Percentiles rank a stretch among this genome's conserved stretches.
Conservation (phyloP, 2,329 filamentous ascomycete genomes). For the Cadophora malorum region DNA sequence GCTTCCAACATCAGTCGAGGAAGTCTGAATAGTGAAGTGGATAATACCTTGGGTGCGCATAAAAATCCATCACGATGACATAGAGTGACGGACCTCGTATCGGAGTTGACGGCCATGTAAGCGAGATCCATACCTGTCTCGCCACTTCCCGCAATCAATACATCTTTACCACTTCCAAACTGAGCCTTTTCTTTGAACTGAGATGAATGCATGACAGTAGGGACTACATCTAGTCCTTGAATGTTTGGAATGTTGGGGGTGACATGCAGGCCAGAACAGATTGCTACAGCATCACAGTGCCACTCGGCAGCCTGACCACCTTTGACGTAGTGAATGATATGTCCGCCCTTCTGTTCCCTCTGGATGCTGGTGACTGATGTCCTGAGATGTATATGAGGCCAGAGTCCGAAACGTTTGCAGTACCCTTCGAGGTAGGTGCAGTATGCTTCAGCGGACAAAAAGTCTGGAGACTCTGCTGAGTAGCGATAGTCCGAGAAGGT, state of each 20-base stretch:
- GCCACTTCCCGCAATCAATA: constrained; percentile 53
- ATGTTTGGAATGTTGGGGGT: constrained; percentile 49
- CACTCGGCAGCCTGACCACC: constrained; percentile 27
- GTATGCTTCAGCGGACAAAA: constrained; percentile 51
- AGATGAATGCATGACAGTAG: constrained; percentile 52
- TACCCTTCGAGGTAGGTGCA: constrained; percentile 53
- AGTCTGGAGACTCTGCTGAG: constrained; percentile 51
- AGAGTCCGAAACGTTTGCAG: constrained; percentile 48
- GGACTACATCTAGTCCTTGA: constrained; percentile 48
- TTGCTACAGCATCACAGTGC: constrained; percentile 53
- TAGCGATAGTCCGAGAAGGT: constrained; percentile 57
- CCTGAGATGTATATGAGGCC: constrained; percentile 46
- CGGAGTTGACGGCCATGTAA: constrained; percentile 52
- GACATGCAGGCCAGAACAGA: constrained; percentile 55
- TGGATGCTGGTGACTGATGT: constrained; percentile 43
- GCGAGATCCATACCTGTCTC: constrained; percentile 56
- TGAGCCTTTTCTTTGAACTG: constrained; percentile 51
- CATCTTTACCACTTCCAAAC: constrained; percentile 49
- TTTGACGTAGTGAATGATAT: constrained; percentile 27
- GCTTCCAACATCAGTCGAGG: neutral
- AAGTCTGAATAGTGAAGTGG: neutral
- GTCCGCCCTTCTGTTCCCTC: constrained; percentile 23
- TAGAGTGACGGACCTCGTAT: constrained; percentile 51
- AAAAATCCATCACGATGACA: constrained; percentile 55
- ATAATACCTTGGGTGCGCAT: constrained; percentile 51